Base-by-base conservation (phyloP, 192 early-diverging fungal genomes). In the Rhizoclosmatium globosum region DNA sequence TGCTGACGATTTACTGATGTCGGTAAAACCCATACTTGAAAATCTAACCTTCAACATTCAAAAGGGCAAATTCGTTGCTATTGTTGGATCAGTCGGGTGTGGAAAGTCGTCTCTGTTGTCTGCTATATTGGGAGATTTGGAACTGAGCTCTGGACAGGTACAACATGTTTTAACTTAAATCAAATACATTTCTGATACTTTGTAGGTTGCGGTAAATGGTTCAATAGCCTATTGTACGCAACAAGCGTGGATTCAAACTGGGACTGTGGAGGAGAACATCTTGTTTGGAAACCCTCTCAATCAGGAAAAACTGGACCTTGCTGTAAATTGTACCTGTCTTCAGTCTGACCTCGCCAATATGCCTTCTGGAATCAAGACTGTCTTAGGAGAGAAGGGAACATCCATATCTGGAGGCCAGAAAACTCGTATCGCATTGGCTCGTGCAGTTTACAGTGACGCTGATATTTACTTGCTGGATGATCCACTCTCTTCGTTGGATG, bases 321-420 rank as follows among this genome's bases (percentile, higher is more conserved):
- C 86, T 0, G 47, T 89, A 38, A 45, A 50, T 17, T 82, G 70
- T 4, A 83, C 82, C 58, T 76, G 68, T 2, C 73, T 89, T n/a
- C 66, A 71, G 17, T 31, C 56, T 50, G 87, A 88, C 65, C 39
- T 88, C 9, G 73, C 44, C 3, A 46, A n/a, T 2, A 53, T 88
- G n/a, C 43, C 79, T n/a, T 71, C 42, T 21, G 85, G 87, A 2
- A 43, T 84, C 43, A 56, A 80, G 46, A 87, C 86, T 45, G 79
- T 95, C 87, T 43, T 84, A 0, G 83, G 96, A 47, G 94, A 96
- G 82, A 90, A 90, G 68, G 97, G 97, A 46, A 92, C 95, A 79
- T 95, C 92, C 45, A 85, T 98, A 17, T 94, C 92, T 48, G 97
- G 97, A 77, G 97, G 97, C 13, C 97, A 98, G 65, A 96, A 95